Evolutionary conservation across 2,329 filamentous ascomycete genomes (phyloP), one percentile per base, ranked within the genome.

Genomic region (Madurella mycetomatis): DNA sequence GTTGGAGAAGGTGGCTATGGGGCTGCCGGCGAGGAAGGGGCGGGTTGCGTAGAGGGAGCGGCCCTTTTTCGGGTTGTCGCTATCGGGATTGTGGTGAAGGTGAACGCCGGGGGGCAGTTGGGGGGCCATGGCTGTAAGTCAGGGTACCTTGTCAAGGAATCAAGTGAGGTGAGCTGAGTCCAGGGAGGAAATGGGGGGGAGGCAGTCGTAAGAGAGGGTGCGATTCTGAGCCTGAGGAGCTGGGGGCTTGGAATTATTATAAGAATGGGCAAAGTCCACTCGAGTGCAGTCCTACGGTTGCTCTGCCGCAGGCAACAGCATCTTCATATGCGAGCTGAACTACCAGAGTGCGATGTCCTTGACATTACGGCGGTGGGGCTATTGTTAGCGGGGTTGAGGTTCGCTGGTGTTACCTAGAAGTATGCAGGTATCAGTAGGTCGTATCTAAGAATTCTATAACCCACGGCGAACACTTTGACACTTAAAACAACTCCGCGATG

Each of bases 11-110:
- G 66, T 63, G 54, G 73, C 72, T 60, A 84, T 75, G 53, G 69
- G 60, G 30, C 71, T 66, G 61, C 79, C 79, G 0, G 81, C 69
- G 3, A 55, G 17, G 65, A 79, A 76, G 58, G 68, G 4, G 43
- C 64, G 68, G 16, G 72, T 70, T 34, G 79, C 72, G 52, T 69
- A 66, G 32, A 84, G 71, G 53, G 70, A 69, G 58, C 80, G 79
- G 55, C 76, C 77, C 34, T 11, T 49, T 42, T 19, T 34, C 39
- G 3, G 7, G 25, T 12, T 31, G 42, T 47, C 32, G 3, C 31
- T 9, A 42, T 49, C 19, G 19, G 32, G 47, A 46, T 41, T 30
- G 47, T 47, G 42, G 43, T 47, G 49, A 47, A 59, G 50, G 53
- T 47, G 49, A 30, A 60, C 16, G 5, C 32, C 42, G 2, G 57